A percentile compares a stretch with the other conserved stretches of the same genome.
Evolutionary conservation across 1,139 yeast genomes (phyloP).

Genomic region (Magnusiomyces starmeri): DNA sequence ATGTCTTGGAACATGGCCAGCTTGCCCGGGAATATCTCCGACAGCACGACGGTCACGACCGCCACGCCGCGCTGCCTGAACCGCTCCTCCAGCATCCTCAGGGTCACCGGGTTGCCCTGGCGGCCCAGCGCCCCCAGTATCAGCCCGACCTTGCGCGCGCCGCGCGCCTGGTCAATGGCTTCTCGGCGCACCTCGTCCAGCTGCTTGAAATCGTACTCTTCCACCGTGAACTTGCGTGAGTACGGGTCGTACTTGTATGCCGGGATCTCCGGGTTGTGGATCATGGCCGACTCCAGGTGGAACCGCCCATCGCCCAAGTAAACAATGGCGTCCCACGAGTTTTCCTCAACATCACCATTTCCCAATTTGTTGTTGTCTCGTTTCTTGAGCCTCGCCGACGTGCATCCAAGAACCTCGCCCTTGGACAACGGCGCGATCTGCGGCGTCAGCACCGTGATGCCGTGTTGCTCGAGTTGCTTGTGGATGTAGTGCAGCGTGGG

Average conservation of each 20-base stretch:
- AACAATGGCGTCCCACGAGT: conserved; percentile 67
- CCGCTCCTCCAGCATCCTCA: conserved; percentile 52
- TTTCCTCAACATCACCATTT: conserved; percentile 34
- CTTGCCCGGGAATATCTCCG: conserved; percentile 91
- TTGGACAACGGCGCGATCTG: conserved; percentile 89
- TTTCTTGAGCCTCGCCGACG: conserved; percentile 60
- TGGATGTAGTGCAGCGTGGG: conserved; percentile 82
- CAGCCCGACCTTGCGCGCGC: conserved; percentile 67
- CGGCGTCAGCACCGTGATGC: conserved; percentile 57
- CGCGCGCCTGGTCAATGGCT: conserved; percentile 57
- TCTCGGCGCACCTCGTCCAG: conserved; percentile 64
- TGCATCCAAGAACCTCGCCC: conserved; percentile 95
- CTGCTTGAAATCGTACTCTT: conserved; percentile 79
- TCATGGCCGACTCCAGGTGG: conserved; percentile 94
- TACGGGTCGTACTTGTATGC: conserved; percentile 95
- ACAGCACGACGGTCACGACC: conserved; percentile 74
- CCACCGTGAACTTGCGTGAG: conserved; percentile 81
- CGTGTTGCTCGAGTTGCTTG: conserved; percentile 35
- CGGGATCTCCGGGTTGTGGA: conserved; percentile 86
- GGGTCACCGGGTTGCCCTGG: conserved; percentile 82
- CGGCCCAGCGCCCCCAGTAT: conserved; percentile 95
- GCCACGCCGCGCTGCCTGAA: conserved; percentile 50
- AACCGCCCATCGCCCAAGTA: conserved; percentile 96
- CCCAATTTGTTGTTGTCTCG: background rate
- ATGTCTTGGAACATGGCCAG: conserved; percentile 90